Conservation (phyloP, 495 filamentous ascomycete genomes). For the Aspergillus homomorphus region DNA sequence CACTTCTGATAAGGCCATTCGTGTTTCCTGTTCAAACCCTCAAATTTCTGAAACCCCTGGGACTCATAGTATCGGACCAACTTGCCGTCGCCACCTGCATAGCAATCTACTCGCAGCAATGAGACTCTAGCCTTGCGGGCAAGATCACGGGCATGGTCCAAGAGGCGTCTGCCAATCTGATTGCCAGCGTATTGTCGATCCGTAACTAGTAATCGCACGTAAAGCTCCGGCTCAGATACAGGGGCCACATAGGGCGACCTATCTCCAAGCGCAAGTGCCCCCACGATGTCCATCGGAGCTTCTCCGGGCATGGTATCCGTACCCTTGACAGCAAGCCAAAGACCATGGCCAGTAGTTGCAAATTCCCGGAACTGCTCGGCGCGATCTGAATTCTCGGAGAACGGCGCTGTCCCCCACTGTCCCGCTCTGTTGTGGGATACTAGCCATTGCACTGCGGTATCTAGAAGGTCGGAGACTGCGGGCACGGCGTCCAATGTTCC, state of each 20-base stretch:
- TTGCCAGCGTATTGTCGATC: slow-evolving; percentile 16
- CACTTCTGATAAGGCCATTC: slow-evolving; percentile 19
- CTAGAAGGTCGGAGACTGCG: slow-evolving; percentile 15
- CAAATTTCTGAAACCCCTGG: slow-evolving; percentile 14
- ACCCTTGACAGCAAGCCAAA: slow-evolving; percentile 17
- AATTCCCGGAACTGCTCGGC: slow-evolving; percentile 16
- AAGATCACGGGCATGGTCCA: slow-evolving; percentile 17
- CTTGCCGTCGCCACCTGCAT: slow-evolving; percentile 17
- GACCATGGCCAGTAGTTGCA: slow-evolving; percentile 14
- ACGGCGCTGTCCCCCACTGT: slow-evolving; percentile 18
- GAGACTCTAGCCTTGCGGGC: slow-evolving; percentile 10
- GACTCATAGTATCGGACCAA: slow-evolving; percentile 20
- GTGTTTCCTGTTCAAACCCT: slow-evolving; percentile 4
- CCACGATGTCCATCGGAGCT: slow-evolving; percentile 8
- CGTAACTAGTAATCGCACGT: slow-evolving; percentile 16
- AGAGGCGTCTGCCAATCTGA: slow-evolving; percentile 13
- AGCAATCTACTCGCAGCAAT: slow-evolving; percentile 19
- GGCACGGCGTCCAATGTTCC: slow-evolving; percentile 12
- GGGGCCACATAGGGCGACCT: slow-evolving; percentile 12
- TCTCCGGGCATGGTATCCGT: neutral
- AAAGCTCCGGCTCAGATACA: slow-evolving; percentile 18
- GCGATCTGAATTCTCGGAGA: slow-evolving; percentile 15
- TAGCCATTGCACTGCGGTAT: slow-evolving; percentile 17
- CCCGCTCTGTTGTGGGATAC: slow-evolving; percentile 12
- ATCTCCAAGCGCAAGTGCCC: slow-evolving; percentile 17